Evolutionary conservation across 164 flowering plant species (phyloP).

Genomic region (Malania oleifera): DNA sequence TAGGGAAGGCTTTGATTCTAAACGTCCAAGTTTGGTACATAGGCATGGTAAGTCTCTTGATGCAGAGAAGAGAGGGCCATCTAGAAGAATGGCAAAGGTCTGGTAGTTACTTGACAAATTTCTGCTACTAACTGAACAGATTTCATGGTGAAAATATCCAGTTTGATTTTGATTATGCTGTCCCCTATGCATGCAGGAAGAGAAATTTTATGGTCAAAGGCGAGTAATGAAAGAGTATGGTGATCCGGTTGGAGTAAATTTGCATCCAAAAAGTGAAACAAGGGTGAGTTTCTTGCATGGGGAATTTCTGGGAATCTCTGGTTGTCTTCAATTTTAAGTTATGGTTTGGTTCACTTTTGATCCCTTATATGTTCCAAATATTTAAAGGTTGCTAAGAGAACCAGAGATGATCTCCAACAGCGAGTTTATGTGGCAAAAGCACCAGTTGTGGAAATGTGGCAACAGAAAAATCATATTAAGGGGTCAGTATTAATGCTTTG

Average conservation of each 20-base stretch:
- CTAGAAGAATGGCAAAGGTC: slow-evolving; percentile 37
- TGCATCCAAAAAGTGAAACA: slow-evolving; percentile 26
- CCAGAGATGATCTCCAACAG: slow-evolving; percentile 19
- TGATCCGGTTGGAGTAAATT: slow-evolving; percentile 20
- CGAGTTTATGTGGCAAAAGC: slow-evolving; percentile 23
- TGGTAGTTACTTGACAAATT: slow-evolving; percentile 1
- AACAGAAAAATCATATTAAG: slow-evolving; percentile 25
- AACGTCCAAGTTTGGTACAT: slow-evolving; percentile 22
- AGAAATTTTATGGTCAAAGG: slow-evolving; percentile 24
- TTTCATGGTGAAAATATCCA: slow-evolving; percentile 1
- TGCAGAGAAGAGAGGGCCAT: slow-evolving; percentile 28
- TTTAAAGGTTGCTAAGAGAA: slow-evolving; percentile 32
- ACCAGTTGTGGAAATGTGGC: slow-evolving; percentile 17
- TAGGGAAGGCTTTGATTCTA: slow-evolving; percentile 23
- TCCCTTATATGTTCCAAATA: background rate
- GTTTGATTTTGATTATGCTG: slow-evolving; percentile 5
- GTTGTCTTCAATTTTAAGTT: background rate
- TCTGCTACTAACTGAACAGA: background rate
- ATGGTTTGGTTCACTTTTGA: slow-evolving; percentile 1
- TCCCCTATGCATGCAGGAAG: slow-evolving; percentile 26
- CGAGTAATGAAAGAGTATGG: slow-evolving; percentile 20
- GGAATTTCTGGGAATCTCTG: background rate
- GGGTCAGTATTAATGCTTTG: slow-evolving; percentile 30
- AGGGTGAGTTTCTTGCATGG: slow-evolving; percentile 26
- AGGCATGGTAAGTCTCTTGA: slow-evolving; percentile 16